phyloP scores from a whole-genome alignment of 2,329 filamentous ascomycete species.

The Diplodia scrobiculata region DNA sequence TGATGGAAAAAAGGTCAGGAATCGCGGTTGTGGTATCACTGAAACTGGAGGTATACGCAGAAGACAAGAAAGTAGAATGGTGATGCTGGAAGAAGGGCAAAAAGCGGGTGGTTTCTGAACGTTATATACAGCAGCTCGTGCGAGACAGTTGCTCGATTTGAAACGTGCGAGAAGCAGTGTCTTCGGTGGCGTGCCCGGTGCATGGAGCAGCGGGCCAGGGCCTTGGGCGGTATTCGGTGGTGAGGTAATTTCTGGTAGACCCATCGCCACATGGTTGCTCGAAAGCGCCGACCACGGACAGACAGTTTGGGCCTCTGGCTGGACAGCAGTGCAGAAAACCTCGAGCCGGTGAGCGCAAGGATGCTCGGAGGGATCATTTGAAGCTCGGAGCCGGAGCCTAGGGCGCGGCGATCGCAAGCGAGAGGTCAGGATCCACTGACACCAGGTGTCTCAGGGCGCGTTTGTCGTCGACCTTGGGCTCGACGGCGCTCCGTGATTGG shows the following conservation, averaged over 20 bases:
- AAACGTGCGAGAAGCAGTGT: not conserved
- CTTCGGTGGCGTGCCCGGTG: conserved; percentile 9
- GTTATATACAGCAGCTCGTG: conserved; percentile 16
- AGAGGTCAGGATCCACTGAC: not conserved
- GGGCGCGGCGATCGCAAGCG: not conserved
- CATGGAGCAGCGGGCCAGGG: conserved; percentile 11
- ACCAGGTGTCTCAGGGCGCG: not conserved
- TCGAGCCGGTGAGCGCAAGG: not conserved
- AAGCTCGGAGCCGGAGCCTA: not conserved
- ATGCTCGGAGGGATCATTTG: not conserved
- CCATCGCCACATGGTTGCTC: conserved; percentile 1
- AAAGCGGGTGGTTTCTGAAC: not conserved
- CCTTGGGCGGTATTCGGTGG: not conserved
- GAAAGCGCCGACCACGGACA: not conserved
- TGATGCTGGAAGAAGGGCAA: not conserved
- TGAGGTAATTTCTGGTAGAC: conserved; percentile 11
- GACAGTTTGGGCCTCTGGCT: not conserved
- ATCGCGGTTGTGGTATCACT: conserved; percentile 8
- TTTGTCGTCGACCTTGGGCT: not conserved
- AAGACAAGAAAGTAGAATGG: not conserved
- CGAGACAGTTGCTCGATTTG: not conserved
- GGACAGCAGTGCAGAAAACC: not conserved
- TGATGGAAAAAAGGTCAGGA: not conserved
- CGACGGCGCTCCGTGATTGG: not conserved
- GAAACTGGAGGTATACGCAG: not conserved